phyloP scores from a whole-genome alignment of 805 yeast species.

The Wickerhamiella spandovensis region DNA sequence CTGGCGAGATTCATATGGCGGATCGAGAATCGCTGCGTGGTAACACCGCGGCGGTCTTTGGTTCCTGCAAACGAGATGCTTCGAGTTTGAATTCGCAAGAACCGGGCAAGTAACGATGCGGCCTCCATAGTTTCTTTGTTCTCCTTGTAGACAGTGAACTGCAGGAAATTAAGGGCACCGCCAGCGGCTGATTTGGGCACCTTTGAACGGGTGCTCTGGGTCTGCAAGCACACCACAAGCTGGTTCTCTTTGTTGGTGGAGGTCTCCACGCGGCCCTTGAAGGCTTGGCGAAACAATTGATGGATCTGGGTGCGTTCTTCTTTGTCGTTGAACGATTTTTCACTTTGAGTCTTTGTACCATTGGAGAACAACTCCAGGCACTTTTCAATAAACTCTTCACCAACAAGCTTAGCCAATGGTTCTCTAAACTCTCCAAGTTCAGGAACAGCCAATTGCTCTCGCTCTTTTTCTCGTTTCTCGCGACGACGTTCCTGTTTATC shows the following conservation, averaged over 20 bases:
- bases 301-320: slow-evolving; percentile 67
- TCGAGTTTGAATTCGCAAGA: slow-evolving; percentile 61
- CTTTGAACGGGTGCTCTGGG: slow-evolving; percentile 25
- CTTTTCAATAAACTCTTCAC: slow-evolving; percentile 44
- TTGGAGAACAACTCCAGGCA: slow-evolving; percentile 42
- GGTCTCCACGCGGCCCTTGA: slow-evolving; percentile 63
- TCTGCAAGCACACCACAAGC: slow-evolving; percentile 47
- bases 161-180: slow-evolving; percentile 50
- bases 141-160: slow-evolving; percentile 77
- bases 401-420: slow-evolving; percentile 40
- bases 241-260: slow-evolving; percentile 49
- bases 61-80: slow-evolving; percentile 81
- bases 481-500: slow-evolving; percentile 14
- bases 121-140: slow-evolving; percentile 97
- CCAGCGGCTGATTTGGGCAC: slow-evolving; percentile 35
- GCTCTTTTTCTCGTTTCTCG: slow-evolving; percentile 13
- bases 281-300: slow-evolving; percentile 58
- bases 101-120: slow-evolving; percentile 56
- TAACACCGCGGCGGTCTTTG: slow-evolving; percentile 90
- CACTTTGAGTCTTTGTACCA: slow-evolving; percentile 47
- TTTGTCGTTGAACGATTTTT: slow-evolving; percentile 47
- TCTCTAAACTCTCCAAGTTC: slow-evolving; percentile 28
- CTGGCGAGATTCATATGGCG: slow-evolving; percentile 51
- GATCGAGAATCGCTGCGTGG: slow-evolving; percentile 68
- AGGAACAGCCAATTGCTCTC: slow-evolving; percentile 8